Evolutionary conservation across 805 yeast genomes (phyloP), one percentile per base, ranked within the genome.

Genomic region (Yamadazyma tumulicola): DNA sequence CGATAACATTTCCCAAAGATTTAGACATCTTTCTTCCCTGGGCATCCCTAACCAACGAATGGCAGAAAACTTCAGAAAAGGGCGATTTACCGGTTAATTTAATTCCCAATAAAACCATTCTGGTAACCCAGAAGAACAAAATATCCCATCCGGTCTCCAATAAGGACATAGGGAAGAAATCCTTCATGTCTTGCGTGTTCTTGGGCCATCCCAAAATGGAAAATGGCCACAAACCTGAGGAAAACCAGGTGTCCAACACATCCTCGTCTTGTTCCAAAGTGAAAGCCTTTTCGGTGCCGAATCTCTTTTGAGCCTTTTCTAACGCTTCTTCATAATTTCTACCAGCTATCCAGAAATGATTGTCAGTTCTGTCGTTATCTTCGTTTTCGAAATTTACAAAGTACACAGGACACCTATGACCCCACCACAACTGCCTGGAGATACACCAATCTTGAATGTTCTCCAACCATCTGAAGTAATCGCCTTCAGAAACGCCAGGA

Each of bases 81-180:
- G 98, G 98, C 47, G 86, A 77, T 39, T 79, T 67, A 33, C 96
- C 97, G 17, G 96, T 86, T 61, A 91, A 72, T 65, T 91, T 89
- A 51, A 88, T 61, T 44, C 96, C 93, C 55, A 93, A 69, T 68
- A 91, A 74, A 46, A 91, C 82, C 98, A 93, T 93, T 68, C 98
- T 80, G 19, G 93, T 75, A 34, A 93, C 97, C 98, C 98, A 93
- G 83, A 93, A 93, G 78, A 93, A 93, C 57, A 93, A 72, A 57
- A 91, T 91, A 71, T 91, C 98, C 98, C 98, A 93, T 51, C 98
- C 98, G 33, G 98, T 93, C 67, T 93, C 98, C 54, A 93, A 71
- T 84, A 93, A 71, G 18, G 94, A 81, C 81, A 88, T 82, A 48
- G 98, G 97, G 55, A 78, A 82, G 67, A 86, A 93, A 34, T 65